Evolutionary conservation across 2,329 filamentous ascomycete species (phyloP), one percentile per base, ranked within the genome.

Genomic region (Diaporthe australafricana): DNA sequence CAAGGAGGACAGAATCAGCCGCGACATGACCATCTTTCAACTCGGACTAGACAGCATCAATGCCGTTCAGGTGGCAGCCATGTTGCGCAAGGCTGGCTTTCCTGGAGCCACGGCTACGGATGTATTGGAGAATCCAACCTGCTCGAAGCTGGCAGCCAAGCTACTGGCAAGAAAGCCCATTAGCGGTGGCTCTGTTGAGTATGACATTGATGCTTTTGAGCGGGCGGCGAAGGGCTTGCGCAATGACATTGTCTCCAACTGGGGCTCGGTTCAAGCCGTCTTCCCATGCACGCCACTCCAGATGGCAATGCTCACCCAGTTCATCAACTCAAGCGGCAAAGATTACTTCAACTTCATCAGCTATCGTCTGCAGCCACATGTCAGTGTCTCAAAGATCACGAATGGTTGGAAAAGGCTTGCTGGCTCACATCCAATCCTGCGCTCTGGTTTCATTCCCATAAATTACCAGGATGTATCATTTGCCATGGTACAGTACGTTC

Each of bases 1-100:
- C 5, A 79, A 87, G 0, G 70, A 79, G 2, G 77, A 84, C 0
- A 83, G 82, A 0, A 91, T 98, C 57, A 77, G 79, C 4, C 86
- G 85, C 16, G 79, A 87, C 12, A 94, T 90, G 0, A 94, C 93
- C 0, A 94, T 98, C 62, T 97, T 96, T 77, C 91, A 93, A 71
- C 88, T 98, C n/a, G 96, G 96, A 0, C 84, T 98, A 4, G 95
- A 98, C 81, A 98, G 95, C 79, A 96, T 98, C 77, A 95, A 93
- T 73, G 93, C 94, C 0, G 87, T 92, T 6, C 95, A 98, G 77
- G 85, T 98, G 12, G 93, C 94, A 0, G 87, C 89, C 1, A 83
- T 87, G 32, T 84, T 98, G 20, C 89, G 92, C 22, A 87, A 86
- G 48, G 77, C 86, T 22, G 91, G 90, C 0, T 83, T 90, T 48